phyloP scores from a whole-genome alignment of 176 grass and related monocot genomes.

The Guadua angustifolia region DNA sequence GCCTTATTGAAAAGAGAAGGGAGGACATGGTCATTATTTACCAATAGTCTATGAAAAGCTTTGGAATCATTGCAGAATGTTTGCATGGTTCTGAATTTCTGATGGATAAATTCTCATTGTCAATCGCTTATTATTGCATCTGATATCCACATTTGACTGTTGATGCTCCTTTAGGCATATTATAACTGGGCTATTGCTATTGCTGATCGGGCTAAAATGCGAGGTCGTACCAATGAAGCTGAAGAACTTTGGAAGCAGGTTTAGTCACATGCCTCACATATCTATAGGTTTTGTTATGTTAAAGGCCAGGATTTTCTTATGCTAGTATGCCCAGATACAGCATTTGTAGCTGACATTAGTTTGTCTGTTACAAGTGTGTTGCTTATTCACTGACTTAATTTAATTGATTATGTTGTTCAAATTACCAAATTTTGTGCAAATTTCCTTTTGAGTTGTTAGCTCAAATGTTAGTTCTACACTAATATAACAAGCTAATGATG shows the following conservation, averaged over 20 bases:
- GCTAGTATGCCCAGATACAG: neutral
- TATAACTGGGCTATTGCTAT: slow-evolving; percentile 99
- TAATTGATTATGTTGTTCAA: slow-evolving; percentile 1
- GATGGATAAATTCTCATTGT: neutral
- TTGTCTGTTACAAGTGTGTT: slow-evolving; percentile 2
- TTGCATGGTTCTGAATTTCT: neutral
- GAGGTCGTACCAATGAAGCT: slow-evolving; percentile 95
- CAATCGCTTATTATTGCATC: neutral
- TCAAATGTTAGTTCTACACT: neutral
- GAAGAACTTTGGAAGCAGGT: slow-evolving; percentile 99
- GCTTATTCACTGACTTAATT: neutral
- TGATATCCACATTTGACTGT: slow-evolving; percentile 12
- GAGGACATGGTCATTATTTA: neutral
- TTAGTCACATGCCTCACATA: slow-evolving; percentile 31
- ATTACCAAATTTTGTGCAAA: slow-evolving; percentile 3
- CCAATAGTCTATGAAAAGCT: neutral
- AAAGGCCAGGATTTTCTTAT: neutral
- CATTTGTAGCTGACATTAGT: slow-evolving; percentile 31
- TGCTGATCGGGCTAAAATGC: slow-evolving; percentile 98
- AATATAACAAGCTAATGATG: neutral
- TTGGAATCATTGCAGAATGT: slow-evolving; percentile 37
- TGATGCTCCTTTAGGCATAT: slow-evolving; percentile 64
- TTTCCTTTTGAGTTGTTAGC: slow-evolving; percentile 21
- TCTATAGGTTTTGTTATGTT: slow-evolving; percentile 20
- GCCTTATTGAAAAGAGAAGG: neutral